Percentiles rank a stretch among this genome's conserved stretches.
phyloP scores from a whole-genome alignment of 2,329 filamentous ascomycete genomes.

The Trichoderma guizhouense region DNA sequence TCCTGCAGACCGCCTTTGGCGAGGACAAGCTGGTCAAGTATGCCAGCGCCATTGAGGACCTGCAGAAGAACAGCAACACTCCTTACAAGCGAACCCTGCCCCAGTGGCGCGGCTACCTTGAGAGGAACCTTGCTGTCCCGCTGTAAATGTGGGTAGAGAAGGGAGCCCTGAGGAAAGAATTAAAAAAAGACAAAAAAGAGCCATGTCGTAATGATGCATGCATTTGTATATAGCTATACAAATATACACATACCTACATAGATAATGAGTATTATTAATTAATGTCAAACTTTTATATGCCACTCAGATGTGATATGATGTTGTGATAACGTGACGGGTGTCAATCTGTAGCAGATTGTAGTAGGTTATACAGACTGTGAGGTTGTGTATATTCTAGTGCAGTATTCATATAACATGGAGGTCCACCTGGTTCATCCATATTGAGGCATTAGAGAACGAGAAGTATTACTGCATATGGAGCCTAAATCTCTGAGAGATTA shows the following conservation, averaged over 20 bases:
- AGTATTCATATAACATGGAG: too few relatives aligned
- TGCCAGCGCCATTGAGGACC: constrained; percentile 61
- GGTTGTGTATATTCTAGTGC: background rate
- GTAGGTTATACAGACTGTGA: background rate
- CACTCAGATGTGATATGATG: too few relatives aligned
- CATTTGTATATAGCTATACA: constrained; percentile 14
- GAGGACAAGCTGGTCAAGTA: constrained; percentile 58
- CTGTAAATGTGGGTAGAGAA: constrained; percentile 20
- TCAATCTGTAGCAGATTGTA: background rate
- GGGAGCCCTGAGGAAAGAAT: background rate
- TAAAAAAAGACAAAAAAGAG: background rate
- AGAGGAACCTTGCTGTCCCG: constrained; percentile 42
- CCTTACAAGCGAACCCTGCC: constrained; percentile 48
- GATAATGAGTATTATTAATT: constrained; percentile 2
- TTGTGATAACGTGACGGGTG: background rate
- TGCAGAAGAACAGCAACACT: constrained; percentile 44
- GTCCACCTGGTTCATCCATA: too few relatives aligned
- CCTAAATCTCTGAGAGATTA: background rate
- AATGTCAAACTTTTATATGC: background rate
- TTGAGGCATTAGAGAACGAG: background rate
- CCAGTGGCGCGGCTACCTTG: constrained; percentile 50
- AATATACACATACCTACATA: constrained; percentile 8
- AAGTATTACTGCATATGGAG: background rate
- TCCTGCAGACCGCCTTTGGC: constrained; percentile 59
- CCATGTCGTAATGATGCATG: constrained; percentile 1